These are phyloP conservation scores for Epichloe typhina DNA, from an alignment of 2,329 filamentous ascomycete genomes.

Conservation along the genomic window DNA sequence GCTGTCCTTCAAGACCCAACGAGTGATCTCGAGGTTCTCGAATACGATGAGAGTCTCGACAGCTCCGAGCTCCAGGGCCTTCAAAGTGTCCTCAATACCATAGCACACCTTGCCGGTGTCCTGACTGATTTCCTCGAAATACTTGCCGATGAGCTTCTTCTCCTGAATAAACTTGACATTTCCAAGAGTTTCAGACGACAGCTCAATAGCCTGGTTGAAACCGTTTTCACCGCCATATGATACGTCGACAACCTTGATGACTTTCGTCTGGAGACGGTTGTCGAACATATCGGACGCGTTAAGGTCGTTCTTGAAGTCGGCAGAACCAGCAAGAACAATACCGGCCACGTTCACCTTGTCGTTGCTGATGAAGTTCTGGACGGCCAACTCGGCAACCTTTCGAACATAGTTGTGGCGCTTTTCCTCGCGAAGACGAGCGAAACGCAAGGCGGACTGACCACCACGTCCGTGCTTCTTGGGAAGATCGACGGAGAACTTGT, in stretches of 20 bases:
- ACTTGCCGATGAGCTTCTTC: conserved; percentile 98
- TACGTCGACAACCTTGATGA: conserved; percentile 98
- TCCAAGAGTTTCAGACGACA: conserved; percentile 86
- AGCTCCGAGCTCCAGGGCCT: conserved; percentile 89
- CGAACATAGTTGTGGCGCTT: conserved; percentile 99
- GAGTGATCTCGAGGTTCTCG: conserved; percentile 90
- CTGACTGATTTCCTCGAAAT: conserved; percentile 98
- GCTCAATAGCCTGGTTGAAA: conserved; percentile 97
- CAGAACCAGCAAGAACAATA: conserved; percentile 87
- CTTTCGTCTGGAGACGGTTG: conserved; percentile 77
- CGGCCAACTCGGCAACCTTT: conserved; percentile 93
- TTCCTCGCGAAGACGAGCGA: conserved; percentile 96
- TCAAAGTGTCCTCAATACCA: conserved; percentile 93
- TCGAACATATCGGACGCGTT: conserved; percentile 98
- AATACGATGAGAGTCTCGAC: conserved; percentile 92
- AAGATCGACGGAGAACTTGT: conserved; percentile 97
- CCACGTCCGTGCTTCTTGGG: conserved; percentile 99
- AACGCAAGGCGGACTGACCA: conserved; percentile 99
- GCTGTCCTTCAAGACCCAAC: conserved; percentile 77
- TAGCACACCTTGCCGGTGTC: conserved; percentile 97
- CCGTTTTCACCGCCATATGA: conserved; percentile 98
- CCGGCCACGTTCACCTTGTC: conserved; percentile 98
- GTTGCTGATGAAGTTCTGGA: conserved; percentile 96
- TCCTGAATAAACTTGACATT: conserved; percentile 99
- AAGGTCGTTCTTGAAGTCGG: conserved; percentile 98